Evolutionary conservation across 1,139 yeast species (phyloP).

Genomic region (Yamadazyma membranifaciens): DNA sequence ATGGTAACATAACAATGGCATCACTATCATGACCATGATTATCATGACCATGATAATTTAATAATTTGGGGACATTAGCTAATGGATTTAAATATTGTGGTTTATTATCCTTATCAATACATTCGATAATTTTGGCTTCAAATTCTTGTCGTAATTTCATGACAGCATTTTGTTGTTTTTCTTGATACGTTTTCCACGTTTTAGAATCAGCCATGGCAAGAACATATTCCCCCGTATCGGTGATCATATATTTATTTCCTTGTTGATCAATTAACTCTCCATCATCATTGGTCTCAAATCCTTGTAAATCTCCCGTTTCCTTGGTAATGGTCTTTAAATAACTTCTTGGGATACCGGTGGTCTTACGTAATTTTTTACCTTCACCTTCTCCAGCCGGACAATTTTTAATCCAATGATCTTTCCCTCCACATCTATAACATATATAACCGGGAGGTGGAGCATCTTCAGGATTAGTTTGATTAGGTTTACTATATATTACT

Average conservation of each 20-base stretch:
- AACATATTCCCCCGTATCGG: slow-evolving; percentile 94
- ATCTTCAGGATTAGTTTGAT: slow-evolving; percentile 50
- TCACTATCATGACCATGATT: slow-evolving; percentile 27
- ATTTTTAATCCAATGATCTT: slow-evolving; percentile 94
- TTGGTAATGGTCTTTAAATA: slow-evolving; percentile 74
- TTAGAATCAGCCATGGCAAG: slow-evolving; percentile 91
- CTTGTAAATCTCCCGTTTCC: slow-evolving; percentile 52
- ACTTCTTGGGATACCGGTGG: slow-evolving; percentile 96
- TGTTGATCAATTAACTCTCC: slow-evolving; percentile 57
- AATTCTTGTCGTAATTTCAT: slow-evolving; percentile 47
- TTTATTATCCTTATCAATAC: slow-evolving; percentile 43
- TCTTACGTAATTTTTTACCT: slow-evolving; percentile 83
- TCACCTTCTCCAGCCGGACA: slow-evolving; percentile 96
- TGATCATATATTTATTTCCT: slow-evolving; percentile 76
- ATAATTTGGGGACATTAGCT: slow-evolving; percentile 59
- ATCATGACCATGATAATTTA: slow-evolving; percentile 28
- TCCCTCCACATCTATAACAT: slow-evolving; percentile 94
- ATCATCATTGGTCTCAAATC: slow-evolving; percentile 44
- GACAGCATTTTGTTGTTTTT: slow-evolving; percentile 55
- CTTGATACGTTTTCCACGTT: slow-evolving; percentile 88
- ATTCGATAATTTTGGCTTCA: slow-evolving; percentile 33
- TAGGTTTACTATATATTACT: slow-evolving; percentile 54
- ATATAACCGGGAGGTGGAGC: slow-evolving; percentile 95
- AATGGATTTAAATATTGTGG: slow-evolving; percentile 54
- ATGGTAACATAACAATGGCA: slow-evolving; percentile 82